These are phyloP conservation scores for Chrysoporthe deuterocubensis DNA, from an alignment of 2,329 filamentous ascomycete genomes.

Conservation along the genomic window DNA sequence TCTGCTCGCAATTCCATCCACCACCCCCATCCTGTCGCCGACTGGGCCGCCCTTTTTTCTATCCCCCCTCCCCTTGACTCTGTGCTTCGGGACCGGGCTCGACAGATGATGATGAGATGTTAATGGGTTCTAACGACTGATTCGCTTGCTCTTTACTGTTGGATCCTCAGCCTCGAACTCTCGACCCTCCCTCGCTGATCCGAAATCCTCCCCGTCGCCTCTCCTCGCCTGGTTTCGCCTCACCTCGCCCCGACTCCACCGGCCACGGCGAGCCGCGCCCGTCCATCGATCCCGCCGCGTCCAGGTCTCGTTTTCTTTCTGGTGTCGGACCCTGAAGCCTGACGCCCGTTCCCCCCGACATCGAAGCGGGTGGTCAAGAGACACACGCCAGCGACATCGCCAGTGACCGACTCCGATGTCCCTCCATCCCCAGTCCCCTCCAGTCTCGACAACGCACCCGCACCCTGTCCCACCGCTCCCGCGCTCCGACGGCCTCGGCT, in stretches of 20 bases:
- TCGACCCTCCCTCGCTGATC: slow-evolving; percentile 23
- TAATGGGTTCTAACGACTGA: slow-evolving; percentile 24
- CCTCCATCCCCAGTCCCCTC: slow-evolving; percentile 23
- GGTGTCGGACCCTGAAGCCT: not conserved
- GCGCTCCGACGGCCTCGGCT: slow-evolving; percentile 15
- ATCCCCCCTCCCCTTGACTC: not conserved
- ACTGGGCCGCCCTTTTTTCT: slow-evolving; percentile 1
- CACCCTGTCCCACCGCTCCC: slow-evolving; percentile 16
- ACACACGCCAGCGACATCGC: not conserved
- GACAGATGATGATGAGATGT: slow-evolving; percentile 26
- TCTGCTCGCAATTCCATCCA: slow-evolving; percentile 1
- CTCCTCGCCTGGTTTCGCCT: not conserved
- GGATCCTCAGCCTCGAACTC: slow-evolving; percentile 12
- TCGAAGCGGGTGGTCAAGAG: slow-evolving; percentile 1
- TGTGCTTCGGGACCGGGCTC: not conserved
- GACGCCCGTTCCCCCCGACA: not conserved
- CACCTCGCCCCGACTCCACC: slow-evolving; percentile 6
- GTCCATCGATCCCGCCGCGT: not conserved
- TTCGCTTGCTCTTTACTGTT: slow-evolving; percentile 20
- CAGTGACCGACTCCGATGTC: slow-evolving; percentile 19
- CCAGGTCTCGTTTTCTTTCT: not conserved
- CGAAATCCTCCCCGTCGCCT: not conserved
- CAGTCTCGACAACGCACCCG: slow-evolving; percentile 26
- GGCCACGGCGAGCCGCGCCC: not conserved
- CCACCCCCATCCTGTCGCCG: slow-evolving; percentile 2